Conservation (phyloP, 2,329 filamentous ascomycete species). For the Fusarium pseudoanthophilum region DNA sequence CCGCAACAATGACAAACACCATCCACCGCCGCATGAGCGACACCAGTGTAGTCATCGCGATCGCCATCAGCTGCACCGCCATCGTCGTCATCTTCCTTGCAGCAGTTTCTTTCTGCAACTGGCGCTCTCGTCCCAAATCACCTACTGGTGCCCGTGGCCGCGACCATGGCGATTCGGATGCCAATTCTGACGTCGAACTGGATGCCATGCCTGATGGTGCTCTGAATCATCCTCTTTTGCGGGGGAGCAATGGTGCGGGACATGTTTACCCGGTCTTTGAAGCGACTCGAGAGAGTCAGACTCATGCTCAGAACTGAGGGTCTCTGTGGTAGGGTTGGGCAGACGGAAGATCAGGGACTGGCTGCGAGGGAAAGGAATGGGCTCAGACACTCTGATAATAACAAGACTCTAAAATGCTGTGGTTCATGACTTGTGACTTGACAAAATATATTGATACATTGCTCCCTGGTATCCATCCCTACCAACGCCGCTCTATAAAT, state of each 20-base stretch:
- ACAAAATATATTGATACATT: constrained; percentile 18
- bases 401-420: background rate
- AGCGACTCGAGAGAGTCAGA: background rate
- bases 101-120: background rate
- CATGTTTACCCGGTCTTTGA: background rate
- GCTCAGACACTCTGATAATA: background rate
- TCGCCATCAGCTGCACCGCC: background rate
- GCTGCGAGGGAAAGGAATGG: background rate
- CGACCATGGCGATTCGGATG: background rate
- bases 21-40: background rate
- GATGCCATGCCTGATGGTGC: background rate
- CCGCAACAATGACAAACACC: background rate
- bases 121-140: background rate
- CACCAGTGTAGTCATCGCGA: background rate
- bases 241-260: background rate
- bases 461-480: constrained; percentile 11
- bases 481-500: constrained; percentile 37
- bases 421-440: background rate
- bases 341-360: too few relatives aligned
- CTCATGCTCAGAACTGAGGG: background rate
- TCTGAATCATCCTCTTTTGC: background rate
- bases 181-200: background rate
- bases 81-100: background rate
- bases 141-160: background rate
- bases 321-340: accelerated